phyloP scores from a whole-genome alignment of 306 rosid species.

The Cucurbita argyrosperma region DNA sequence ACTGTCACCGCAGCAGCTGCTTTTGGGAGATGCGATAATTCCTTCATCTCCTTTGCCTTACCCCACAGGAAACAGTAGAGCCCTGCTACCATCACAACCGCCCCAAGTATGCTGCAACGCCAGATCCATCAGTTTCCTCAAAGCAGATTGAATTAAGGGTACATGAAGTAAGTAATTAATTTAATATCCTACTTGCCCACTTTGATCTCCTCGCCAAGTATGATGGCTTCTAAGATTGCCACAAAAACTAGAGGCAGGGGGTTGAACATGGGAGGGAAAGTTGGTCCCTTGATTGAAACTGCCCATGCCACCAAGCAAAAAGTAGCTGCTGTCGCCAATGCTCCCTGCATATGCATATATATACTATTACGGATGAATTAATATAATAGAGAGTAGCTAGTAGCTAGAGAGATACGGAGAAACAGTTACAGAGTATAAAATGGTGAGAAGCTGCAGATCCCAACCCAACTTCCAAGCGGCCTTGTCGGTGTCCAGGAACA shows the following conservation, averaged over 20 bases:
- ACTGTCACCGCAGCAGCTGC: constrained; percentile 2
- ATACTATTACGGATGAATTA: too few relatives aligned
- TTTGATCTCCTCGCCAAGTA: constrained; percentile 32
- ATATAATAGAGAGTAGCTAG: too few relatives aligned
- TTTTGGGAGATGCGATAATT: neutral
- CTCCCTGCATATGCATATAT: constrained; percentile 20
- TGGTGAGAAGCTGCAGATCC: constrained; percentile 46
- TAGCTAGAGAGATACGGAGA: too few relatives aligned
- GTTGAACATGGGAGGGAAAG: constrained; percentile 61
- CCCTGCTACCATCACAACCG: constrained; percentile 38
- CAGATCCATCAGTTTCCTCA: neutral
- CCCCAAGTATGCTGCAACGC: constrained; percentile 41
- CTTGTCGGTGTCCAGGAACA: constrained; percentile 21
- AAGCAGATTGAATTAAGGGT: too few relatives aligned
- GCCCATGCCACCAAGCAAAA: constrained; percentile 47
- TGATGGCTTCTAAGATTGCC: constrained; percentile 33
- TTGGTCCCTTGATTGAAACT: constrained; percentile 38
- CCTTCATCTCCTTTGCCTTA: constrained; percentile 15
- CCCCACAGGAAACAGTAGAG: constrained; percentile 56
- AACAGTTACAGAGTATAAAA: constrained; percentile 41
- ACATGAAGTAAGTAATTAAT: too few relatives aligned
- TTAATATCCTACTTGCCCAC: constrained; percentile 34
- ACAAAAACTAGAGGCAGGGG: constrained; percentile 53
- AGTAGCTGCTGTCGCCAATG: constrained; percentile 38
- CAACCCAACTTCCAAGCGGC: constrained; percentile 40